Conservation (phyloP, 305 asterid genomes). For the Solanum chacoense region DNA sequence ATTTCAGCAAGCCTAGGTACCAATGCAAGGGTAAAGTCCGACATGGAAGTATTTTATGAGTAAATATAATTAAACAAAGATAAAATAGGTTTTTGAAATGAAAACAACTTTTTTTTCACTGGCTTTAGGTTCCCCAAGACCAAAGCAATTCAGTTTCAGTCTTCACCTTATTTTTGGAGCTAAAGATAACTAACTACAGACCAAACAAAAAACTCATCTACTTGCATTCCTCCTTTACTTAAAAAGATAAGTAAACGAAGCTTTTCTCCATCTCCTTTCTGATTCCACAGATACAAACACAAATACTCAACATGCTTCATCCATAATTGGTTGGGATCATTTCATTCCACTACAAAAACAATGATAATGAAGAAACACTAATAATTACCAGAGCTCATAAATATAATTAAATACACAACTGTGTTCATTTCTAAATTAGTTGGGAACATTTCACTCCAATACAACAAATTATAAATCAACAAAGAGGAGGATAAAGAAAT, state of each 20-base stretch:
- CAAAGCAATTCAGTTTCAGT: neutral
- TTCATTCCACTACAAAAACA: neutral
- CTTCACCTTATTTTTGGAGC: neutral
- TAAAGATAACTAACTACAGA: neutral
- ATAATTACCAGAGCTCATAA: conserved; percentile 22
- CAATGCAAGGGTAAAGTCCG: neutral
- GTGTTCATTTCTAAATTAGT: neutral
- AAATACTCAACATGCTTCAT: neutral
- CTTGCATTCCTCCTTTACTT: neutral
- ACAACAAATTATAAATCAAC: neutral
- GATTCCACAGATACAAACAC: neutral
- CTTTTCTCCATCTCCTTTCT: neutral
- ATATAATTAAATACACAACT: neutral
- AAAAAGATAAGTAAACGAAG: neutral
- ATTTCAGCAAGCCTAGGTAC: neutral
- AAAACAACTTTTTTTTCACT: neutral
- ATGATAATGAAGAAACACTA: neutral
- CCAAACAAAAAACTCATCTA: neutral
- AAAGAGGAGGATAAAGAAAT: neutral
- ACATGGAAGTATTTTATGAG: neutral
- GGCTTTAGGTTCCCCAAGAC: neutral
- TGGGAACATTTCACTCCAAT: neutral
- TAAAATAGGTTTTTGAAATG: neutral
- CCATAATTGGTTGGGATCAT: neutral
- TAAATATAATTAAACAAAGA: neutral